phyloP scores from a whole-genome alignment of 179 eudicot species.

The Corrigiola litoralis region DNA sequence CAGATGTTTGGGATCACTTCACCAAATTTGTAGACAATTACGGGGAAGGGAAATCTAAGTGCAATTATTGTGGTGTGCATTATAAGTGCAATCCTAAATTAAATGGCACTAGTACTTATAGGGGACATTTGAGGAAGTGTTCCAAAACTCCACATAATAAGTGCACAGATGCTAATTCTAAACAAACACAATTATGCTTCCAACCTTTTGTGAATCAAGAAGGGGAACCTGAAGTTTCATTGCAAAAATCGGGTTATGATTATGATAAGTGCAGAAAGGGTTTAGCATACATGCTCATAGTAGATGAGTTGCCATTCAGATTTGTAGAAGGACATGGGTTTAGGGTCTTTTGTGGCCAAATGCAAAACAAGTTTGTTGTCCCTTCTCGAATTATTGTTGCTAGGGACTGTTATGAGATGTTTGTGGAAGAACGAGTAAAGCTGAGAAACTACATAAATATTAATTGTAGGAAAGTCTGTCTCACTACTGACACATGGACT shows the following conservation, averaged over 20 bases:
- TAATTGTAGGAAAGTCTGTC: conserved; percentile 6
- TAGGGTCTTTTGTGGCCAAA: background rate
- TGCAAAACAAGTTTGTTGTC: background rate
- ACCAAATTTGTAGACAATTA: background rate
- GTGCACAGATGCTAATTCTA: background rate
- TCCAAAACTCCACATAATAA: background rate
- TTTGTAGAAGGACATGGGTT: conserved; percentile 14
- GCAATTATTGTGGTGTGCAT: background rate
- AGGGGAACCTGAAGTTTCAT: background rate
- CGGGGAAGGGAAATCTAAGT: background rate
- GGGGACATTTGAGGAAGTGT: background rate
- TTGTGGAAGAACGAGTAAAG: background rate
- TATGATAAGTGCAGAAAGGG: background rate
- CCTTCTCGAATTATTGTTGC: background rate
- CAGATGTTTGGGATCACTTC: background rate
- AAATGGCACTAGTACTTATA: background rate
- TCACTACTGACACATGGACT: conserved; percentile 24
- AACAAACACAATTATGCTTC: background rate
- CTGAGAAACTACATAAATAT: background rate
- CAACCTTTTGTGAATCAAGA: background rate
- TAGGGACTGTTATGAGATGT: conserved; percentile 3
- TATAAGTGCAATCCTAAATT: background rate
- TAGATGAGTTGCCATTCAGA: conserved; percentile 10
- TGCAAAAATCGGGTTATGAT: background rate
- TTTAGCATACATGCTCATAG: conserved; percentile 5